Evolutionary conservation across 495 filamentous ascomycete species (phyloP).

Genomic region (Annulohypoxylon stygium): DNA sequence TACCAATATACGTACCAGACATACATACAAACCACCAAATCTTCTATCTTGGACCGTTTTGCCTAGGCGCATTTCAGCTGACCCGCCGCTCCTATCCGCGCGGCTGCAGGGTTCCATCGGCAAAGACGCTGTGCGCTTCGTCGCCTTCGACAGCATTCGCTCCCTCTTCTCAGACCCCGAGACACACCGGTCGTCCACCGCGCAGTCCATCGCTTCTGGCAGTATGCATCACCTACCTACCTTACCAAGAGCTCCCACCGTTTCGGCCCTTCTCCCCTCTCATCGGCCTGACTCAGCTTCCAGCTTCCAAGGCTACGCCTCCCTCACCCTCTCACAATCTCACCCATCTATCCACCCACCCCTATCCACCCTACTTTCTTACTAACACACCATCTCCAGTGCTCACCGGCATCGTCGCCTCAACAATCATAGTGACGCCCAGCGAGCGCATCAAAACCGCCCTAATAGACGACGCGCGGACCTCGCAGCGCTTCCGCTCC

Average conservation of each 20-base stretch:
- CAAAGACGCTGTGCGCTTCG: conserved; percentile 76
- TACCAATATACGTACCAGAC: not conserved
- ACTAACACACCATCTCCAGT: conserved; percentile 42
- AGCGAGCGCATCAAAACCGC: conserved; percentile 78
- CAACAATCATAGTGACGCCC: conserved; percentile 71
- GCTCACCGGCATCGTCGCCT: conserved; percentile 70
- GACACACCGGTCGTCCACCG: conserved; percentile 66
- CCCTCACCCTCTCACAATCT: not conserved
- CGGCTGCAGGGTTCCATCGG: conserved; percentile 57
- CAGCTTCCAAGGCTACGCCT: not conserved
- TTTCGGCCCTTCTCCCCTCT: not conserved
- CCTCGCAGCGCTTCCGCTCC: conserved; percentile 63
- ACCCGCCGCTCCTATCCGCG: conserved; percentile 5
- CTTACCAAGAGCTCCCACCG: not conserved
- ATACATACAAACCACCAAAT: not conserved
- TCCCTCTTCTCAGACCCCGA: conserved; percentile 68
- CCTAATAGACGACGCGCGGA: conserved; percentile 74
- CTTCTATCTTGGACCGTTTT: not conserved
- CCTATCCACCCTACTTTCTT: not conserved
- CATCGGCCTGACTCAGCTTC: not conserved
- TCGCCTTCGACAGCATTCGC: conserved; percentile 75
- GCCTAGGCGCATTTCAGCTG: conserved; percentile 6
- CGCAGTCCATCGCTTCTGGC: conserved; percentile 69
- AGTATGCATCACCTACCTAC: conserved; percentile 40
- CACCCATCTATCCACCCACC: not conserved